A percentile compares a stretch with the other conserved stretches of the same genome.
Evolutionary conservation across 148 eudicot genomes (phyloP).

Genomic region (Rhododendron williamsianum): DNA sequence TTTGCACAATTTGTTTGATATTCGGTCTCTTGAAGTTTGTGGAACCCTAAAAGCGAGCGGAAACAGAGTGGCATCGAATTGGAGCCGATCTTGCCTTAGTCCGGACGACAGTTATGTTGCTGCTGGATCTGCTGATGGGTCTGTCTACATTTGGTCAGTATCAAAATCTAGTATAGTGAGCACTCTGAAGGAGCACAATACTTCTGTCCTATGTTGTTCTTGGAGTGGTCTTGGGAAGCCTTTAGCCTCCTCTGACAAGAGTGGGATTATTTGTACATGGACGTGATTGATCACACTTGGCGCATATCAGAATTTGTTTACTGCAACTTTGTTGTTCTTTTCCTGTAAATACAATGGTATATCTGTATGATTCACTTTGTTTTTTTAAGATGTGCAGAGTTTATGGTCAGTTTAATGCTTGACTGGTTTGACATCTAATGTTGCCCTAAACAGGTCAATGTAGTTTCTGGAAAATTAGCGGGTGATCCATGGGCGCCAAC

Average conservation of each 20-base stretch:
- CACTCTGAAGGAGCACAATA: constrained; percentile 70
- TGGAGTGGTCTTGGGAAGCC: constrained; percentile 90
- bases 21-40: constrained; percentile 70
- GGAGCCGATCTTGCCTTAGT: constrained; percentile 95
- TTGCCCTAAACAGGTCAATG: not conserved
- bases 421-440: not conserved
- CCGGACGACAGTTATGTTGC: constrained; percentile 87
- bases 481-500: too few species aligned
- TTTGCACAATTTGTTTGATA: constrained; percentile 79
- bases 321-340: not conserved
- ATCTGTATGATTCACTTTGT: not conserved
- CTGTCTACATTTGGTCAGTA: constrained; percentile 76
- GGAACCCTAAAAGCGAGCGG: constrained; percentile 66
- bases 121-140: constrained; percentile 95
- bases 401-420: not conserved
- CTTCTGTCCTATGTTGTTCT: constrained; percentile 72
- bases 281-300: constrained; percentile 24
- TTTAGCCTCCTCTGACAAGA: constrained; percentile 75
- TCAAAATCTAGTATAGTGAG: constrained; percentile 54
- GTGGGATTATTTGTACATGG: constrained; percentile 79
- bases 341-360: not conserved
- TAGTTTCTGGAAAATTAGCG: not conserved
- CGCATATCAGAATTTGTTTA: not conserved
- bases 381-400: not conserved
- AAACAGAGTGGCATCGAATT: constrained; percentile 73